Base-by-base conservation (phyloP, 495 filamentous ascomycete genomes). In the Ramalina intermedia region DNA sequence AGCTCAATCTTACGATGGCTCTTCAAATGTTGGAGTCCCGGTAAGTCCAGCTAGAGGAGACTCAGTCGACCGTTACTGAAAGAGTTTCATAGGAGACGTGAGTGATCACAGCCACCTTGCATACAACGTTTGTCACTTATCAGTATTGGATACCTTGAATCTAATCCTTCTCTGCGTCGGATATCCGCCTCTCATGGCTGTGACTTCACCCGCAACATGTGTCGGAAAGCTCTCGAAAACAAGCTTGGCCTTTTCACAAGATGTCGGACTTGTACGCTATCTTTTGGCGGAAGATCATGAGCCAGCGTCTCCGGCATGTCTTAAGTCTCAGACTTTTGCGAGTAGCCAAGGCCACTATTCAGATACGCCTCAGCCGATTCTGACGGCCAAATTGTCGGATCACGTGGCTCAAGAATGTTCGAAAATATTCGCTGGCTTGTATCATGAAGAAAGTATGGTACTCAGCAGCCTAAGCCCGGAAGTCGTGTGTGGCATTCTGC, bases 1-100 rank as follows among this genome's bases (percentile, higher is more conserved):
- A 80, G 80, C 48, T 72, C 82, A 44, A 72, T 88, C 41, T 74
- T 87, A 50, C 73, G 78, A 55, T 96, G 90, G 89, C 61, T 89
- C 4, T 79, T 82, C 60, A 75, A 77, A 40, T 78, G 77, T 53
- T 94, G 87, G 89, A 77, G 75, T 53, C 81, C 84, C 50, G 77
- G 81, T 87, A 67, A 54, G 70, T 62, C 7, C 12, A 44, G 29
- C 29, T 33, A 13, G 7, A 1, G 29, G 29, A 33, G 3, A 16
- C 48, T 26, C 18, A 23, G 39, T 9, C 17, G 4, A 27, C 26
- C 11, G 26, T 12, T 8, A 27, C 39, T 12, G 17, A 39, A 50
- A 36, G 52, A 24, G 16, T 1, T 49, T 11, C 0, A 26, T 27
- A 65, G 65, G 57, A 23, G 55, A 52, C 14, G 62, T 62, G 41